Percentiles rank a stretch among this genome's conserved stretches.
phyloP scores from a whole-genome alignment of 2,329 filamentous ascomycete species.

The Massarina eburnea region DNA sequence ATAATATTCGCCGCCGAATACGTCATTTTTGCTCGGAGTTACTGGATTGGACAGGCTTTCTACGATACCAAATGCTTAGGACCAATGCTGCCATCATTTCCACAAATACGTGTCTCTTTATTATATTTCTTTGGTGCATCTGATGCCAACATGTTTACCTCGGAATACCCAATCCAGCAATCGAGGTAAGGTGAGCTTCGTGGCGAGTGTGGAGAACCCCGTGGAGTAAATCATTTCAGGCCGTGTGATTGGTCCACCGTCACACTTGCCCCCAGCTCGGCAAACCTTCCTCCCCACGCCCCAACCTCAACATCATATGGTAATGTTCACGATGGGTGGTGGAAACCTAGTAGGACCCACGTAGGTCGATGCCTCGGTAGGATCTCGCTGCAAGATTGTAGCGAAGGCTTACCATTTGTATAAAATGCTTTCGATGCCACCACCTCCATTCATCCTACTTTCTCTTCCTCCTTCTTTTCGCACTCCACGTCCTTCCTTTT shows the following conservation, averaged over 20 bases:
- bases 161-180: constrained; percentile 14
- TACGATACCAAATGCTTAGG: constrained; percentile 1
- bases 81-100: neutral
- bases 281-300: constrained; percentile 16
- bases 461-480: constrained; percentile 1
- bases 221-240: constrained; percentile 1
- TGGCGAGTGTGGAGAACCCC: constrained; percentile 14
- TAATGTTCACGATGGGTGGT: neutral
- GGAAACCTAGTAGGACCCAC: neutral
- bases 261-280: constrained; percentile 13
- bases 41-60: neutral
- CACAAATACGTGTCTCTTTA: neutral
- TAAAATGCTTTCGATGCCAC: neutral
- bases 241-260: constrained; percentile 14
- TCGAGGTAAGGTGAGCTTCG: no score
- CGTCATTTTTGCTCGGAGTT: neutral
- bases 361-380: neutral
- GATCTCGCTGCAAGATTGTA: neutral
- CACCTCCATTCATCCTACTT: neutral
- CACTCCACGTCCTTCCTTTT: neutral
- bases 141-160: no score
- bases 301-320: neutral
- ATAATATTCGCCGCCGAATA: constrained; percentile 6
- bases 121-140: neutral
- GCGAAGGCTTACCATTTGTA: neutral